Evolutionary conservation across 352 stramenopile species (phyloP).

Genomic region (Phytophthora sansomeana): DNA sequence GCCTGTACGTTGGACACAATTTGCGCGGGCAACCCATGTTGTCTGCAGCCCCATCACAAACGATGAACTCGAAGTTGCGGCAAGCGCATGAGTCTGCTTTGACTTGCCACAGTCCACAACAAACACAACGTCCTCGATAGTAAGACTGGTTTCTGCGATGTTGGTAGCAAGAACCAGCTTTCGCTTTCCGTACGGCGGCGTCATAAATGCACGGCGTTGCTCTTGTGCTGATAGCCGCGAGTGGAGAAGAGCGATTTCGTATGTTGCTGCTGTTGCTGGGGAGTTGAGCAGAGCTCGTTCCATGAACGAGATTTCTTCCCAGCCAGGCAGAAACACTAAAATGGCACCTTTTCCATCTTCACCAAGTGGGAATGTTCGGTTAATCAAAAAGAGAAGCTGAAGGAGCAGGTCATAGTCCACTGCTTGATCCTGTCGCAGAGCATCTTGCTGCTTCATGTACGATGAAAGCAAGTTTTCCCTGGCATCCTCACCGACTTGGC

Average conservation of each 20-base stretch:
- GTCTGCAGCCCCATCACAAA: conserved; percentile 92
- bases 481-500: conserved; percentile 31
- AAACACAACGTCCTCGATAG: conserved; percentile 96
- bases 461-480: conserved; percentile 55
- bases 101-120: conserved; percentile 89
- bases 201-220: conserved; percentile 75
- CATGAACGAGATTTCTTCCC: conserved; percentile 87
- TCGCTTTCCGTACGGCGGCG: conserved; percentile 61
- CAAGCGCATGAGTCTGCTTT: conserved; percentile 77
- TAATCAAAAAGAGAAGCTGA: conserved; percentile 66
- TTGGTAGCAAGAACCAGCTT: conserved; percentile 94
- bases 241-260: conserved; percentile 79
- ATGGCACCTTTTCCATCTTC: conserved; percentile 70
- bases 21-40: conserved; percentile 87
- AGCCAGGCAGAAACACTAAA: conserved; percentile 84
- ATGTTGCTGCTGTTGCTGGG: conserved; percentile 52
- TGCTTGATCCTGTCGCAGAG: conserved; percentile 63
- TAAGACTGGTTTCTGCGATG: conserved; percentile 97
- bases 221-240: conserved; percentile 76
- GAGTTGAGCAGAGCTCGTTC: conserved; percentile 70
- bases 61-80: conserved; percentile 69
- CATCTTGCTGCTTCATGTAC: conserved; percentile 74
- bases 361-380: conserved; percentile 63
- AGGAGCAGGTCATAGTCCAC: conserved; percentile 79
- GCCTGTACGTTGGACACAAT: conserved; percentile 92